A percentile compares a stretch with the other conserved stretches of the same genome.
phyloP scores from a whole-genome alignment of 306 rosid species.

The apple (Malus domestica) region DNA sequence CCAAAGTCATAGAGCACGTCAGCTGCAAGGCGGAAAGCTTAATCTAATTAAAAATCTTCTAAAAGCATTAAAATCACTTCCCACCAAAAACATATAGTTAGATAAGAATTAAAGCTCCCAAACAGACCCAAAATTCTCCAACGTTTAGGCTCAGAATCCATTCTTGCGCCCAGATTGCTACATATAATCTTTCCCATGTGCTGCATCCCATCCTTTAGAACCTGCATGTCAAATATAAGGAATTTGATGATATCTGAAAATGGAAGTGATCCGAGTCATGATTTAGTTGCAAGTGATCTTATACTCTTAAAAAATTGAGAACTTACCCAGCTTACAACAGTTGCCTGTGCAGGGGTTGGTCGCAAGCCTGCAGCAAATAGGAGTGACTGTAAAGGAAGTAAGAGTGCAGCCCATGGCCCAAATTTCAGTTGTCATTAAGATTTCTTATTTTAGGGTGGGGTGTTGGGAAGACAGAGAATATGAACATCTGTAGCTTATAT shows the following conservation, averaged over 20 bases:
- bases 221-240: conserved; percentile 32
- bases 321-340: conserved; percentile 97
- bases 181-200: conserved; percentile 91
- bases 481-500: background rate
- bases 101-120: background rate
- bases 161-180: conserved; percentile 89
- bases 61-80: background rate
- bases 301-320: conserved; percentile 9
- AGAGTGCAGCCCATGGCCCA: conserved; percentile 36
- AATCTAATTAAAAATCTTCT: conserved; percentile 11
- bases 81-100: background rate
- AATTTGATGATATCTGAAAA: background rate
- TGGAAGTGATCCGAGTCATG: conserved; percentile 3
- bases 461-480: background rate
- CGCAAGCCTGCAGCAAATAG: conserved; percentile 98
- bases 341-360: conserved; percentile 95
- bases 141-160: conserved; percentile 94
- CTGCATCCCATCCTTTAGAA: conserved; percentile 93
- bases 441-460: background rate
- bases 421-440: conserved; percentile 8
- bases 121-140: conserved; percentile 85
- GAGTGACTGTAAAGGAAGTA: conserved; percentile 81
- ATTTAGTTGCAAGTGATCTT: background rate
- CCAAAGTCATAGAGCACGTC: conserved; percentile 89
- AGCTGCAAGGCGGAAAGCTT: conserved; percentile 50